A percentile compares a stretch with the other conserved stretches of the same genome.
Evolutionary conservation across 805 yeast genomes (phyloP).

Genomic region (Yamadazyma akitaensis): DNA sequence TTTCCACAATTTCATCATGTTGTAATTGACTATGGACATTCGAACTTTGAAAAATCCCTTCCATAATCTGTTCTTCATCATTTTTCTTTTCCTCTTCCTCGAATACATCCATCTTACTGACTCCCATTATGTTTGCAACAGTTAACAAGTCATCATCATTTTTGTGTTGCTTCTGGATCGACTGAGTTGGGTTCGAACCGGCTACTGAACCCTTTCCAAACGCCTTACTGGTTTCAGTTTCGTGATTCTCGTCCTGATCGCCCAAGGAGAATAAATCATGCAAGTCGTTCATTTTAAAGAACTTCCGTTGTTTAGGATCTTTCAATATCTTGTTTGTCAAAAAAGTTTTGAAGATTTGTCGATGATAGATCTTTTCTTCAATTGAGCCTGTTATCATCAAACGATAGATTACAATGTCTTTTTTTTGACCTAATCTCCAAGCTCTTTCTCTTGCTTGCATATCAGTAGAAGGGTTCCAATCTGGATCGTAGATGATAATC

Average conservation of each 20-base stretch:
- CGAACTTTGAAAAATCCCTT: conserved; percentile 59
- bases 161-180: conserved; percentile 43
- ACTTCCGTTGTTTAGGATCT: conserved; percentile 91
- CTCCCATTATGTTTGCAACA: conserved; percentile 67
- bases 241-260: conserved; percentile 52
- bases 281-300: conserved; percentile 87
- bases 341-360: conserved; percentile 95
- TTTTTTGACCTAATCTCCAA: conserved; percentile 94
- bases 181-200: background rate
- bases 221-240: conserved; percentile 40
- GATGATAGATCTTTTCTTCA: conserved; percentile 93
- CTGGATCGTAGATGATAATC: conserved; percentile 93
- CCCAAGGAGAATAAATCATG: conserved; percentile 87
- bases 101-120: conserved; percentile 65
- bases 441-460: conserved; percentile 96
- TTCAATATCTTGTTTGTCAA: conserved; percentile 88
- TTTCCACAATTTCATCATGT: conserved; percentile 73
- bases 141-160: conserved; percentile 63
- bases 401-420: conserved; percentile 86
- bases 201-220: background rate
- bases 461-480: conserved; percentile 98
- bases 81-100: conserved; percentile 40
- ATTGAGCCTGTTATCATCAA: conserved; percentile 93
- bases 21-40: conserved; percentile 72
- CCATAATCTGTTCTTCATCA: conserved; percentile 68